Percentiles rank a stretch among this genome's conserved stretches.
Conservation (phyloP, 176 grass and related monocot species). For the Zea luxurians region DNA sequence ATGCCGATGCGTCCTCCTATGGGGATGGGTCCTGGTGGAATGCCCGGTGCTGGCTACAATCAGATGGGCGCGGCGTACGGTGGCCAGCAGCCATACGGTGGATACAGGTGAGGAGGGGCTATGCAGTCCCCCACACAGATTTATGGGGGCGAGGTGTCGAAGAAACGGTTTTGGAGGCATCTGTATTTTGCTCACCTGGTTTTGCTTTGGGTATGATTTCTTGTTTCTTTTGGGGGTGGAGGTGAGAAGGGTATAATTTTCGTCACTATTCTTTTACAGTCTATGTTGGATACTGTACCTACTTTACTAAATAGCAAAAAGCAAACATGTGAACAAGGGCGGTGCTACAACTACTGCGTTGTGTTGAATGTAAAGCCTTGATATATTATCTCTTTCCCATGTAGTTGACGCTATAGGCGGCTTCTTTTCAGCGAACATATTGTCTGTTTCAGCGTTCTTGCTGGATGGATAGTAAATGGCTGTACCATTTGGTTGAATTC, state of each 20-base stretch:
- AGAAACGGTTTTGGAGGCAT: slow-evolving; percentile 43
- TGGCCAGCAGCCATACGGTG: slow-evolving; percentile 76
- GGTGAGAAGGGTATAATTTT: slow-evolving; percentile 48
- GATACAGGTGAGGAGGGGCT: slow-evolving; percentile 69
- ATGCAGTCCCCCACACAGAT: no score
- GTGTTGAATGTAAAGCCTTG: slow-evolving; percentile 35
- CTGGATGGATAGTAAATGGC: slow-evolving; percentile 64
- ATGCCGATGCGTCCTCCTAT: slow-evolving; percentile 67
- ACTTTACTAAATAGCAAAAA: slow-evolving; percentile 42
- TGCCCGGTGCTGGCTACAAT: slow-evolving; percentile 73
- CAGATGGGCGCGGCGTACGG: slow-evolving; percentile 72
- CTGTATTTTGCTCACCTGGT: slow-evolving; percentile 23
- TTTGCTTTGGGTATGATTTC: slow-evolving; percentile 33
- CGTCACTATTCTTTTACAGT: slow-evolving; percentile 50
- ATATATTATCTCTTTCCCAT: slow-evolving; percentile 36
- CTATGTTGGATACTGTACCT: slow-evolving; percentile 54
- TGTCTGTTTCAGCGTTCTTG: slow-evolving; percentile 67
- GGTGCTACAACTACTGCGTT: slow-evolving; percentile 36
- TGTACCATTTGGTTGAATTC: slow-evolving; percentile 40
- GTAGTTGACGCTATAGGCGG: slow-evolving; percentile 44
- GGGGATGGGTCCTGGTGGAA: slow-evolving; percentile 62
- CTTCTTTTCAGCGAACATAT: slow-evolving; percentile 32
- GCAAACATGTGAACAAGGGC: slow-evolving; percentile 25
- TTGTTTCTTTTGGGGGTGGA: slow-evolving; percentile 23
- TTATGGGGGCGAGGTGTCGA: not conserved